phyloP scores from a whole-genome alignment of 805 yeast species.

The Hanseniaspora nectarophila region DNA sequence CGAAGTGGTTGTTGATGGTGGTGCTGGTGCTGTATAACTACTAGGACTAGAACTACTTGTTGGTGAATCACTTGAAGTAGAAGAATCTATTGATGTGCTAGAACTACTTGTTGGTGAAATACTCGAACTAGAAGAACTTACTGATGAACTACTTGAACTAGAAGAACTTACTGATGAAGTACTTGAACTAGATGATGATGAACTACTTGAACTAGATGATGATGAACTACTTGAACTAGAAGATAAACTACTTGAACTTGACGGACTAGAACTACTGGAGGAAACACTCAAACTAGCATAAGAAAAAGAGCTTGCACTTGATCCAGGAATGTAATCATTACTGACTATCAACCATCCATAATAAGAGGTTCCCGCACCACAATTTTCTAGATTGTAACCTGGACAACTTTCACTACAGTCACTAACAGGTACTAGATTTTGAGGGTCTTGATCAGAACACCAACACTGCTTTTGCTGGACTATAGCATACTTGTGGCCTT shows the following conservation, averaged over 20 bases:
- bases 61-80: constrained; percentile 3
- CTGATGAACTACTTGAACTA: constrained; percentile 7
- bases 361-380: constrained; percentile 20
- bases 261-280: neutral
- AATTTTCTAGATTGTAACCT: constrained; percentile 23
- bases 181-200: constrained; percentile 6
- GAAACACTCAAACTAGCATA: neutral
- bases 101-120: constrained; percentile 14
- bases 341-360: constrained; percentile 23
- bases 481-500: constrained; percentile 22
- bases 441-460: constrained; percentile 22
- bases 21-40: no score
- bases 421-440: constrained; percentile 16
- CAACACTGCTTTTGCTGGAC: constrained; percentile 23
- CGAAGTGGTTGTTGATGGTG: neutral
- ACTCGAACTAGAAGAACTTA: constrained; percentile 11
- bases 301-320: constrained; percentile 4
- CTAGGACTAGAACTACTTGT: neutral
- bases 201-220: neutral
- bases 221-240: neutral
- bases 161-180: constrained; percentile 7
- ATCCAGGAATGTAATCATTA: constrained; percentile 10
- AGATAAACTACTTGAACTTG: neutral
- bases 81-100: constrained; percentile 9
- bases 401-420: constrained; percentile 22